Base-by-base conservation (phyloP, 768 basidiomycete species). In the Tephrocybe rancida region DNA sequence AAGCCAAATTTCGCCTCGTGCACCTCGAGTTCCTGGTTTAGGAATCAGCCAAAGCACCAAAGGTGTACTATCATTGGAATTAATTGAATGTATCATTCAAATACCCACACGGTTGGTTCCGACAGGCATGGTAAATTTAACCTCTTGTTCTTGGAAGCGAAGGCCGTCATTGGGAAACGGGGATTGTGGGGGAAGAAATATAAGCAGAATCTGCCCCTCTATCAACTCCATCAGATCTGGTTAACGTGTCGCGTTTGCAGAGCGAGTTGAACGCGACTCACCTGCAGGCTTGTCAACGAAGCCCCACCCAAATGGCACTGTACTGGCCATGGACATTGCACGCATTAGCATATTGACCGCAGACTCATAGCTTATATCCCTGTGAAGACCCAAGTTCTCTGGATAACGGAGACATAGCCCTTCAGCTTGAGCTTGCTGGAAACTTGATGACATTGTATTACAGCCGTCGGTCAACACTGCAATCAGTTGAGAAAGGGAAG, bases 261-360 rank as follows among this genome's bases (percentile, higher is more conserved):
- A 35, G 22, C 22, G 50, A 47, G 43, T 18, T 46, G 26, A 39
- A 47, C 7, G 48, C 29, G 41, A 69, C 82, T 50, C 50, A 89
- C 90, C 90, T 61, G 70, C 60, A 27, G 90, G 90, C 59, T 87
- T 88, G 77, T 93, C 91, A 30, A 93, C 81, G 61, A 83, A 92
- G 2, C 81, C 73, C 86, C 89, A 91, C 5, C 72, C 61, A 62
- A 88, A 92, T 2, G 90, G 88, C 18, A 81, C 69, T 14, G 67
- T 80, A 39, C 76, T 74, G 3, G 90, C 80, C 50, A 85, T 69
- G 14, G 74, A 69, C 9, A 78, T 71, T n/a, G 83, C 88, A 45
- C 85, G 81, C 2, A 79, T 39, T 13, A 92, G 79, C 76, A 90
- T 81, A 41, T 69, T 74, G 14, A 80, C 74, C 2, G 88, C 89